Base-by-base conservation (phyloP, 305 asterid species). In the Fraxinus xanthoxyloides region DNA sequence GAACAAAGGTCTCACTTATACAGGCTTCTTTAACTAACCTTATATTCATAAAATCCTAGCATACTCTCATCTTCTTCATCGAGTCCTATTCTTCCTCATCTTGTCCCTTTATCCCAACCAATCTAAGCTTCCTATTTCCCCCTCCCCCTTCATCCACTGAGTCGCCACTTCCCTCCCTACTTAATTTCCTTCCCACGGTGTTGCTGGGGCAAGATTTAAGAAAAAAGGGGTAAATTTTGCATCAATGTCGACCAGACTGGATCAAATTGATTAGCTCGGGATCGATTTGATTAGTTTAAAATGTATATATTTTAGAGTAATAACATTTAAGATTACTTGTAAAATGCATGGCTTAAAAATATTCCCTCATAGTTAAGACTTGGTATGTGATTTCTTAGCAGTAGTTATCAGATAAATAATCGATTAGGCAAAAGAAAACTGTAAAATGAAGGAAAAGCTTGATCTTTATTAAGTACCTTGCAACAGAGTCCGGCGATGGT, bases 401-500 rank as follows among this genome's bases (percentile, higher is more conserved):
- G 13, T 9, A 51, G 23, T 51, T 51, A 17, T 51, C 61, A 51
- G 61, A 51, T 51, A 51, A 51, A 51, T 5, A 76, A 63, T 35
- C 2, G 28, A 48, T 40, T 38, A 69, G 21, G 74, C 9, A 82
- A 34, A 21, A 4, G n/a, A 46, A 6, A 75, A 36, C 17, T 54
- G 23, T 32, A 28, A n/a, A 4, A 26, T 7, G 51, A 34, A 36
- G 35, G 19, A 35, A 17, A 77, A 12, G 36, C 65, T 13, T 28
- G 10, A n/a, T 40, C 32, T 26, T 67, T 15, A 36, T 19, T 3
- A 51, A 9, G n/a, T 87, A 93, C 97, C 97, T 92, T n/a, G 92
- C 89, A 10, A 91, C 92, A 34, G 97, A 93, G 81, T 93, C 97
- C 9, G 97, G 97, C 21, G 97, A 93, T 24, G 88, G 90, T 86